Evolutionary conservation across 2,329 filamentous ascomycete genomes (phyloP).

Genomic region (Zymoseptoria ardabiliae): DNA sequence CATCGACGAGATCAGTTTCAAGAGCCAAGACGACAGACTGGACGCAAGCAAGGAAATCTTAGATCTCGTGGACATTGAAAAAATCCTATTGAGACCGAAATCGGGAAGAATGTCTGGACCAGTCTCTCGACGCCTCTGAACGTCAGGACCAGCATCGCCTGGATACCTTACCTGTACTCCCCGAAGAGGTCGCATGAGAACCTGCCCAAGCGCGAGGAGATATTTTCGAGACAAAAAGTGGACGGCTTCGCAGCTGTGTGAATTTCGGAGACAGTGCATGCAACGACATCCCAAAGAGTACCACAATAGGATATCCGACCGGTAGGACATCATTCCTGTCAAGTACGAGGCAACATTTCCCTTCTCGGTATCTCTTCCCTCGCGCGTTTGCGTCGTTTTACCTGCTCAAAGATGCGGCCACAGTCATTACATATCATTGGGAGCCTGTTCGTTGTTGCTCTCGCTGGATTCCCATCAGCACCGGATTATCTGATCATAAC

Average conservation of each 20-base stretch:
- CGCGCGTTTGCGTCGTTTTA: not conserved
- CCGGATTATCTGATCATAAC: slow-evolving; percentile 9
- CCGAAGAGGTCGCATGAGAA: not conserved
- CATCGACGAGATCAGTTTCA: no score
- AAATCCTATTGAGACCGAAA: not conserved
- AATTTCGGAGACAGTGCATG: not conserved
- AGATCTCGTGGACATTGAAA: not conserved
- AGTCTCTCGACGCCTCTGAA: not conserved
- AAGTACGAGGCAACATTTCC: not conserved
- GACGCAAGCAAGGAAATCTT: not conserved
- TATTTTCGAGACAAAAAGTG: no score
- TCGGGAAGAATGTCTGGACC: not conserved
- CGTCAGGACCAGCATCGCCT: not conserved
- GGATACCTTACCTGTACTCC: no score
- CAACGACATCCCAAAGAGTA: not conserved
- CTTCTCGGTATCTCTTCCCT: not conserved
- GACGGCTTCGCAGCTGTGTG: not conserved
- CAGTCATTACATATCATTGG: not conserved
- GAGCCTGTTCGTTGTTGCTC: slow-evolving; percentile 3
- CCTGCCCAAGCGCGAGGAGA: not conserved
- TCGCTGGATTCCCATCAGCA: slow-evolving; percentile 12
- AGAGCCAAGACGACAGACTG: not conserved
- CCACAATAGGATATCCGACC: not conserved
- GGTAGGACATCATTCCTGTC: not conserved
- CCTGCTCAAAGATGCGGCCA: not conserved